Evolutionary conservation across 768 basidiomycete species (phyloP), one percentile per base, ranked within the genome.

Genomic region (Agaricus subrufescens): DNA sequence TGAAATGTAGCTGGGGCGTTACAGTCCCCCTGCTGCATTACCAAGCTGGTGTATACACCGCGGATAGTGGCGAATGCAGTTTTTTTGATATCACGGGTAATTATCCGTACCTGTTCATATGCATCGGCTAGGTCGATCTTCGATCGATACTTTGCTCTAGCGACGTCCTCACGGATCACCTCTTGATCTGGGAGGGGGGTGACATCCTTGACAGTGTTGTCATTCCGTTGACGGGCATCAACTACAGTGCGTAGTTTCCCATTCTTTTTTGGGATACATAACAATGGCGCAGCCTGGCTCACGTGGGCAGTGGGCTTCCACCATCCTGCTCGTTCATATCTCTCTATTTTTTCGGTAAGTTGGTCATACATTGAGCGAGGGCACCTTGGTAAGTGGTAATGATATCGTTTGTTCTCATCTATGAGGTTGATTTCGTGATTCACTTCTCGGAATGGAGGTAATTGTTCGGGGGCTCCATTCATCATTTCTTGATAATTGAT

Each of bases 391-490:
- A 66, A 11, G 11, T 68, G 63, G 44, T 73, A 72, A 0, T 61
- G 52, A 48, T 75, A 75, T 8, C 42, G 31, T 50, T 65, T 66
- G 0, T 62, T 50, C 4, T 71, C 63, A 44, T 77, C 71, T 4
- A 74, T 70, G 0, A 58, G 31, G 4, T 67, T 63, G n/a, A 78
- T 77, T 0, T 59, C 55, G 46, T 77, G 75, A 56, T 78, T 77
- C 0, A 78, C 64, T 3, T 62, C 71, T 4, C 68, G 30, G 29
- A 69, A 57, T 2, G 72, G 73, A 0, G 75, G 75, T 14, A 75
- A 40, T 29, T 61, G 51, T 3, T 56, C 44, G 15, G 60, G 62
- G 1, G 61, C 52, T 1, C 64, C 66, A 14, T 57, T 47, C 15
- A 70, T 45, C 6, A 70, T 67, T 23, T 69, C 64, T 6, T 43